Evolutionary conservation across 768 basidiomycete genomes (phyloP).

Genomic region (Amylocystis lapponica): DNA sequence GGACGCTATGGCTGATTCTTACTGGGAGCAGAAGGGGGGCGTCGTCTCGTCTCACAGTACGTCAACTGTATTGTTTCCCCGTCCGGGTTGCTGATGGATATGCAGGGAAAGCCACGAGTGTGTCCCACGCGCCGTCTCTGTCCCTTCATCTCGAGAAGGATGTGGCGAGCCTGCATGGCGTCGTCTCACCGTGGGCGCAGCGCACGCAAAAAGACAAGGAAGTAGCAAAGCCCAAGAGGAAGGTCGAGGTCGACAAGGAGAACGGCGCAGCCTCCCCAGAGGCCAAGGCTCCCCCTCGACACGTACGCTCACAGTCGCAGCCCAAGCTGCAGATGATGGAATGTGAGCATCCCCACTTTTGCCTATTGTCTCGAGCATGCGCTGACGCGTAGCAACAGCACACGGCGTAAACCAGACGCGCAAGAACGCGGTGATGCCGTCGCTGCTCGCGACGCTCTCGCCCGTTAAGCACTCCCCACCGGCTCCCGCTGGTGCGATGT

Average conservation of each 20-base stretch:
- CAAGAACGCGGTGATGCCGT: conserved; percentile 7
- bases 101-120: conserved; percentile 32
- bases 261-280: background rate
- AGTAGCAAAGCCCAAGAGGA: conserved; percentile 14
- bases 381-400: background rate
- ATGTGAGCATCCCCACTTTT: conserved; percentile 10
- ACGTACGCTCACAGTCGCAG: conserved; percentile 30
- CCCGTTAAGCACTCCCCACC: conserved; percentile 17
- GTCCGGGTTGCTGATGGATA: background rate
- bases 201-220: conserved; percentile 16
- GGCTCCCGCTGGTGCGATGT: background rate
- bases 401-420: conserved; percentile 8
- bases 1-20: conserved; percentile 60
- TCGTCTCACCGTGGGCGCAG: conserved; percentile 29
- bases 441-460: conserved; percentile 16
- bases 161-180: conserved; percentile 26
- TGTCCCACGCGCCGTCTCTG: conserved; percentile 14
- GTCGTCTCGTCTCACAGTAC: conserved; percentile 35
- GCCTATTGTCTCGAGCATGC: background rate
- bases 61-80: conserved; percentile 19
- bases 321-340: conserved; percentile 23
- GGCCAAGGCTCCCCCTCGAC: conserved; percentile 2
- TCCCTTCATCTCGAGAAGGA: conserved; percentile 26
- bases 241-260: conserved; percentile 9
- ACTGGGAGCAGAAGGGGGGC: conserved; percentile 44